A percentile compares a stretch with the other conserved stretches of the same genome.
Conservation (phyloP, 768 basidiomycete species). For the Tricholoma terreum region DNA sequence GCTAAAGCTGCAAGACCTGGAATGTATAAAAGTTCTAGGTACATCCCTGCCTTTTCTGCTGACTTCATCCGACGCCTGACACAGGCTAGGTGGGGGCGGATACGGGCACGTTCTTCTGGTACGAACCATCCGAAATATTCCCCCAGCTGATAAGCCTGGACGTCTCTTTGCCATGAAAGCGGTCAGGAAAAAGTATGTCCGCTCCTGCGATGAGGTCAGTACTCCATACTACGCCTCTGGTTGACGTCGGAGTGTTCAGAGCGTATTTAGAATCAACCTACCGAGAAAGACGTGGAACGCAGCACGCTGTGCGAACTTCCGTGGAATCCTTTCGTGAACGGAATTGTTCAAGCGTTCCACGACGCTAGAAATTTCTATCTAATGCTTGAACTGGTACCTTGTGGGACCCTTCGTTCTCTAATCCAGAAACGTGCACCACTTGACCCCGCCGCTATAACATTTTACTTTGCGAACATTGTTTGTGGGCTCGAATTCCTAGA, state of each 20-base stretch:
- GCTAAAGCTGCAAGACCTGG: conserved; percentile 36
- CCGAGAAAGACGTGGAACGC: conserved; percentile 40
- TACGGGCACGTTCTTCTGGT: conserved; percentile 44
- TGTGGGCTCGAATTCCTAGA: conserved; percentile 49
- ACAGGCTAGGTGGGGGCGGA: conserved; percentile 36
- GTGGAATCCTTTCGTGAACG: conserved; percentile 55
- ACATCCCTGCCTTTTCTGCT: not conserved
- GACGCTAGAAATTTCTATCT: conserved; percentile 50
- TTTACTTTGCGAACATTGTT: conserved; percentile 56
- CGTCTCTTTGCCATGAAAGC: conserved; percentile 48
- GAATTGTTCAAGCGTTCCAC: conserved; percentile 41
- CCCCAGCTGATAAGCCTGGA: conserved; percentile 32
- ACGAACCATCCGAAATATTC: conserved; percentile 24
- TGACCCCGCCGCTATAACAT: conserved; percentile 32
- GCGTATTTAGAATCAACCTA: conserved; percentile 20
- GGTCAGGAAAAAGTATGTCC: conserved; percentile 33
- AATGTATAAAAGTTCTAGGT: conserved; percentile 43
- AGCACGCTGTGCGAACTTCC: conserved; percentile 36
- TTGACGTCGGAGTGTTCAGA: not conserved
- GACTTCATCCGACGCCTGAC: conserved; percentile 1
- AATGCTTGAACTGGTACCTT: conserved; percentile 48
- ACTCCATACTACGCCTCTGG: no score
- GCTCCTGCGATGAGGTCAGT: conserved; percentile 21
- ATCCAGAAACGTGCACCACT: conserved; percentile 32
- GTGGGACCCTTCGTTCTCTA: conserved; percentile 38